phyloP scores from a whole-genome alignment of 805 yeast genomes.

The Lipomyces mesembrius region DNA sequence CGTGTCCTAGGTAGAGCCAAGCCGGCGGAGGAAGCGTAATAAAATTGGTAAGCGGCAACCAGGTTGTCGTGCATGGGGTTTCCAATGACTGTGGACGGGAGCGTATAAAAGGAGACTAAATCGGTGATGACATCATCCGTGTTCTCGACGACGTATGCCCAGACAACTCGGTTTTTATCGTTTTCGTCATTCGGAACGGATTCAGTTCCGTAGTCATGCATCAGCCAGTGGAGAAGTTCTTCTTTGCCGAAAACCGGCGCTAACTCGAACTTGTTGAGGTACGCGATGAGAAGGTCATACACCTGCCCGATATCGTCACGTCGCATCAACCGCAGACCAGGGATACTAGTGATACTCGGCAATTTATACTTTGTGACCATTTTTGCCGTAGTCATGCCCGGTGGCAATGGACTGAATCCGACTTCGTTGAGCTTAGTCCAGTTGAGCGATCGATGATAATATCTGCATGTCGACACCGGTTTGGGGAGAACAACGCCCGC shows the following conservation, averaged over 20 bases:
- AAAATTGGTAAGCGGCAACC: constrained; percentile 86
- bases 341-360: constrained; percentile 55
- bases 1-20: constrained; percentile 48
- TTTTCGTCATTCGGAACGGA: constrained; percentile 39
- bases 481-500: constrained; percentile 90
- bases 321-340: constrained; percentile 64
- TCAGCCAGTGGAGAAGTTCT: constrained; percentile 82
- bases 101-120: constrained; percentile 83
- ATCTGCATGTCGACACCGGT: constrained; percentile 87
- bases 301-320: constrained; percentile 68
- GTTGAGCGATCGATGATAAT: constrained; percentile 90
- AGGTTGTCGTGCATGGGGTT: constrained; percentile 64
- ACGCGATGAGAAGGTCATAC: constrained; percentile 60
- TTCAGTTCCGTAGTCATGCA: constrained; percentile 52
- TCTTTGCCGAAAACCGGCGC: constrained; percentile 68
- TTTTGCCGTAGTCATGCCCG: constrained; percentile 64
- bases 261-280: constrained; percentile 72
- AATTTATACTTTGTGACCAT: constrained; percentile 68
- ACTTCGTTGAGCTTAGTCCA: constrained; percentile 90
- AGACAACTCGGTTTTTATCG: constrained; percentile 60
- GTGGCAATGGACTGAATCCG: constrained; percentile 84
- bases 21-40: constrained; percentile 79
- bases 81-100: constrained; percentile 81
- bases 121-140: constrained; percentile 71
- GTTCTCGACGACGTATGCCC: constrained; percentile 74